These are phyloP conservation scores for Metschnikowia koreensis DNA, from an alignment of 805 yeast species.

Conservation along the genomic window DNA sequence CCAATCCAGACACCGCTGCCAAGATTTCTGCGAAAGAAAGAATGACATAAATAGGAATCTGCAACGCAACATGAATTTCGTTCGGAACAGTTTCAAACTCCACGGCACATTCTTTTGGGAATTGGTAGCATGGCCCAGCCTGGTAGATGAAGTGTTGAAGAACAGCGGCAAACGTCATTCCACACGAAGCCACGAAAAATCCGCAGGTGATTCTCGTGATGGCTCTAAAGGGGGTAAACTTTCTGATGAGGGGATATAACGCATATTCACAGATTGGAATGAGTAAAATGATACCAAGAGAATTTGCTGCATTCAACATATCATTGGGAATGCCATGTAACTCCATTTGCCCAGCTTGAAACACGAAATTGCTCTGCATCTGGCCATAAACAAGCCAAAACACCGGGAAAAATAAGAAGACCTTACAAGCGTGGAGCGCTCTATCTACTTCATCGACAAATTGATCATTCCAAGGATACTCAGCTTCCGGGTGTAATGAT, in stretches of 20 bases:
- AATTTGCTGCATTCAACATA: constrained; percentile 13
- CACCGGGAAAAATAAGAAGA: constrained; percentile 15
- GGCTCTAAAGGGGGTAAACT: constrained; percentile 17
- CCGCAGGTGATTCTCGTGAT: constrained; percentile 18
- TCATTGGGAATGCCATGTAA: constrained; percentile 18
- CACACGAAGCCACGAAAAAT: constrained; percentile 10
- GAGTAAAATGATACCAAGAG: constrained; percentile 12
- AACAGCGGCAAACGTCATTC: constrained; percentile 16
- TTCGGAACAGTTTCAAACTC: constrained; percentile 12
- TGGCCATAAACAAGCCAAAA: constrained; percentile 20
- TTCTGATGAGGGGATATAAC: constrained; percentile 14
- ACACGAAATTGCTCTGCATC: constrained; percentile 15
- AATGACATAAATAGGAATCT: constrained; percentile 13
- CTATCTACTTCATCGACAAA: constrained; percentile 16
- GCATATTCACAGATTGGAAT: constrained; percentile 14
- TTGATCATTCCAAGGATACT: constrained; percentile 14
- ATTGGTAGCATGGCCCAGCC: constrained; percentile 15
- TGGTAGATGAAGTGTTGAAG: constrained; percentile 15
- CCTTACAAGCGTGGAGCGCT: constrained; percentile 16
- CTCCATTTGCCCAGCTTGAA: constrained; percentile 19
- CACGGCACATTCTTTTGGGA: constrained; percentile 12
- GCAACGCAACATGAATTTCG: constrained; percentile 10
- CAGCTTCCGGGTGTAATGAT: constrained; percentile 11
- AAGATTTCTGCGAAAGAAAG: constrained; percentile 14
- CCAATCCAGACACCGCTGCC: constrained; percentile 18